phyloP scores from a whole-genome alignment of 106 monocot genomes.

The Agapanthus africanus region DNA sequence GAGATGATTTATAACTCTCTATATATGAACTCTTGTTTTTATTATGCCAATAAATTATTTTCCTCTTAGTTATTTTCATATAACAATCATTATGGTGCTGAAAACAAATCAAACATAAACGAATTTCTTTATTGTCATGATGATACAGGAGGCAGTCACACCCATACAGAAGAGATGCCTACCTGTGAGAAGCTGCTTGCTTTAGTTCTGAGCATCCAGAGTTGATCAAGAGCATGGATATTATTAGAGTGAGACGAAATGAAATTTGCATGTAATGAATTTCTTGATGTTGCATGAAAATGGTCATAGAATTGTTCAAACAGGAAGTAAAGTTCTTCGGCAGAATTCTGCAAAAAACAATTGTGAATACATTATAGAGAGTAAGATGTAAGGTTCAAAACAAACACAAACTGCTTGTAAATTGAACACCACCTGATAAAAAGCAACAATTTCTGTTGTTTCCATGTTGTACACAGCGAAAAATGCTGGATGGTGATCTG shows the following conservation, averaged over 20 bases:
- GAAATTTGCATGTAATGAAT: constrained; percentile 75
- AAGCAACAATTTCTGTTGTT: constrained; percentile 78
- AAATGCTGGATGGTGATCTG: constrained; percentile 81
- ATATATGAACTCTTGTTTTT: no score
- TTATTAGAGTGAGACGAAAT: constrained; percentile 94
- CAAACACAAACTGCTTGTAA: not conserved
- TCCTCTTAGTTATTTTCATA: no score
- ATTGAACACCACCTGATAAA: constrained; percentile 63
- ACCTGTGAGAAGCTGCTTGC: constrained; percentile 69
- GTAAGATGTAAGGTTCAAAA: constrained; percentile 2
- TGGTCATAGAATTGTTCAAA: constrained; percentile 85
- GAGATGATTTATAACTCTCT: no score
- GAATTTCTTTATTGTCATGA: not conserved
- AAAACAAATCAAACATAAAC: no score
- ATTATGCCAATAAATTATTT: no score
- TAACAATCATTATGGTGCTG: no score
- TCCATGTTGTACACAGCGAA: constrained; percentile 99
- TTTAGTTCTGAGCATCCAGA: constrained; percentile 59
- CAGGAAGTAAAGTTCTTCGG: constrained; percentile 79
- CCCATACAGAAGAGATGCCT: no score
- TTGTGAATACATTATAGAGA: not conserved
- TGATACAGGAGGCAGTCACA: constrained; percentile 1
- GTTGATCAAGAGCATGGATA: constrained; percentile 75
- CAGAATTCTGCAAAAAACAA: constrained; percentile 64
- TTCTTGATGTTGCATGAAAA: constrained; percentile 78